These are phyloP conservation scores for Amanita pallidorosea DNA, from an alignment of 768 basidiomycete genomes.

Conservation along the genomic window DNA sequence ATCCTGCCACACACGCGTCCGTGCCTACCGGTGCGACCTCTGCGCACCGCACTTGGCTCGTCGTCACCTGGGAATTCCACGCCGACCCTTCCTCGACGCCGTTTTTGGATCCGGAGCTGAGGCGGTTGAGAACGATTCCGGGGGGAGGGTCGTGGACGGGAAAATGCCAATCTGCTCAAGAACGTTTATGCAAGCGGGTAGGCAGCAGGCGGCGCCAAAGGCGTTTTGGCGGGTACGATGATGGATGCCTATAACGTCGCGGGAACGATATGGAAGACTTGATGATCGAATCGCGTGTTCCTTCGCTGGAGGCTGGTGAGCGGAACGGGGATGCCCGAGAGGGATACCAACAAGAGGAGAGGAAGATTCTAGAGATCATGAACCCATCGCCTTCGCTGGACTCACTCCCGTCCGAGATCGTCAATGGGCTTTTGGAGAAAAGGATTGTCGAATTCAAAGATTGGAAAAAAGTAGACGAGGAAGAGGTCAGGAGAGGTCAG, in stretches of 20 bases:
- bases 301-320: constrained; percentile 28
- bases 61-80: constrained; percentile 83
- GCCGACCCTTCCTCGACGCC: constrained; percentile 35
- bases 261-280: constrained; percentile 40
- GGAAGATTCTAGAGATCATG: constrained; percentile 12
- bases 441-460: constrained; percentile 52
- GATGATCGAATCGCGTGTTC: neutral
- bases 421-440: constrained; percentile 26
- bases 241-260: constrained; percentile 80
- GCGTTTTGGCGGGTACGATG: constrained; percentile 91
- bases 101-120: constrained; percentile 48
- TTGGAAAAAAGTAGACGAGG: constrained; percentile 67
- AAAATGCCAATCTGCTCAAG: neutral
- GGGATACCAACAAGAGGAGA: neutral
- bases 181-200: constrained; percentile 85
- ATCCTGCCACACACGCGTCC: constrained; percentile 30
- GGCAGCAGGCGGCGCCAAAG: constrained; percentile 85
- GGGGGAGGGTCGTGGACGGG: constrained; percentile 16
- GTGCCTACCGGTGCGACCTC: constrained; percentile 40
- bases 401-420: constrained; percentile 36
- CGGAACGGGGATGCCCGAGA: neutral
- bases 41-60: constrained; percentile 52
- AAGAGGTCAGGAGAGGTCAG: constrained; percentile 56
- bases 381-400: constrained; percentile 31
- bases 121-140: constrained; percentile 48